Percentiles rank a stretch among this genome's conserved stretches.
phyloP scores from a whole-genome alignment of 768 basidiomycete genomes.

The Lentinula detonsa region DNA sequence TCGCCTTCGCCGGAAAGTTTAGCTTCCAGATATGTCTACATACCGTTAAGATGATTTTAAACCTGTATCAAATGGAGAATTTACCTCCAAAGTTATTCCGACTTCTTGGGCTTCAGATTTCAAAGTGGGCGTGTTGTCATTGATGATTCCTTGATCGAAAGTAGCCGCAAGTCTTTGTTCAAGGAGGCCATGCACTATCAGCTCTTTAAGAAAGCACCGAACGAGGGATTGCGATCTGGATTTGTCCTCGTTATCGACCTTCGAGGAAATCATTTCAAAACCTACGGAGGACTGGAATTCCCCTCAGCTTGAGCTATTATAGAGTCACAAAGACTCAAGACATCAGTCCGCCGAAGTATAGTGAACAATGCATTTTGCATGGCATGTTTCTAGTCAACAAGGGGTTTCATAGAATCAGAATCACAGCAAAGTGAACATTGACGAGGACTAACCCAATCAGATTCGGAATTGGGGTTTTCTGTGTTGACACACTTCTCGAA shows the following conservation, averaged over 20 bases:
- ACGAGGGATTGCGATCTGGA: conserved; percentile 27
- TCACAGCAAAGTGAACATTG: neutral
- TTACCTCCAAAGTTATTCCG: conserved; percentile 53
- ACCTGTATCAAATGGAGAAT: neutral
- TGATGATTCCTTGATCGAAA: conserved; percentile 44
- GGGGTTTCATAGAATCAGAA: neutral
- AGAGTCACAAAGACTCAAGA: conserved; percentile 50
- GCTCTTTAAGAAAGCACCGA: conserved; percentile 50
- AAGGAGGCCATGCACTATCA: conserved; percentile 48
- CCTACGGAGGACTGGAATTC: conserved; percentile 16
- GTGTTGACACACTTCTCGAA: conserved; percentile 50
- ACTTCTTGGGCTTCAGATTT: conserved; percentile 55
- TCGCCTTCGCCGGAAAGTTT: conserved; percentile 49
- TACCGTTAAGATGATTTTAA: conserved; percentile 9
- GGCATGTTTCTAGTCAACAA: conserved; percentile 23
- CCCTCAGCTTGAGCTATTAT: conserved; percentile 28
- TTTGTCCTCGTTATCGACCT: neutral
- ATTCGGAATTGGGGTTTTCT: conserved; percentile 40
- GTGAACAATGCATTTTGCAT: conserved; percentile 46
- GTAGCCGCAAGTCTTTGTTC: conserved; percentile 45
- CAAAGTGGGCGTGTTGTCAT: conserved; percentile 43
- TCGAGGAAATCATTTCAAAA: conserved; percentile 19
- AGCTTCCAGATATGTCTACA: conserved; percentile 49
- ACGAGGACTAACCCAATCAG: conserved; percentile 49
- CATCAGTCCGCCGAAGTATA: conserved; percentile 39